Evolutionary conservation across 495 filamentous ascomycete genomes (phyloP).

Genomic region (Lasiosphaeria hispida): DNA sequence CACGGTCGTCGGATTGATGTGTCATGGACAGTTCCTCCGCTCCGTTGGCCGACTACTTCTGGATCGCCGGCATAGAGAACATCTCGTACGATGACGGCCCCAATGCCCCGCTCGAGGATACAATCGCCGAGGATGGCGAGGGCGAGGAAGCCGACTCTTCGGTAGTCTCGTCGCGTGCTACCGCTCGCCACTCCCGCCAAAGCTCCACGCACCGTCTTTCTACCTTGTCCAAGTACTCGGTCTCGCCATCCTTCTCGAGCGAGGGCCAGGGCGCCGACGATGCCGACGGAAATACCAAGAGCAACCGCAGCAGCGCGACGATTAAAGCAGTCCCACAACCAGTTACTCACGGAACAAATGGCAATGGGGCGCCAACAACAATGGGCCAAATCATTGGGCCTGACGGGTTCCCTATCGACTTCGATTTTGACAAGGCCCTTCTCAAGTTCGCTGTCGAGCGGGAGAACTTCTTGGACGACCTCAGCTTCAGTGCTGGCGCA

Average conservation of each 20-base stretch:
- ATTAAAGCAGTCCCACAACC: constrained; percentile 57
- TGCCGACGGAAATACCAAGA: constrained; percentile 60
- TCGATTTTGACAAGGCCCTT: constrained; percentile 89
- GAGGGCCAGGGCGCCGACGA: constrained; percentile 60
- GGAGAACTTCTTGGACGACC: constrained; percentile 89
- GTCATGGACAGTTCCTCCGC: constrained; percentile 62
- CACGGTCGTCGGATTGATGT: constrained; percentile 34
- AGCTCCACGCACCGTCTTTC: constrained; percentile 66
- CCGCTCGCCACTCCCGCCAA: constrained; percentile 58
- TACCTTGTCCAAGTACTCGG: constrained; percentile 61
- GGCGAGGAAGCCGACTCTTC: constrained; percentile 41
- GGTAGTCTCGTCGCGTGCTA: constrained; percentile 47
- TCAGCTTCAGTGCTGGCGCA: constrained; percentile 84
- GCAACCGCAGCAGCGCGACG: constrained; percentile 86
- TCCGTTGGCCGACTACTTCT: constrained; percentile 97
- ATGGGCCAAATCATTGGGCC: constrained; percentile 23
- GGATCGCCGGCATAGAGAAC: constrained; percentile 91
- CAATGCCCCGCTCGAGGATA: constrained; percentile 57
- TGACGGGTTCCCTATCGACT: constrained; percentile 45
- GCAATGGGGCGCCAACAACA: constrained; percentile 3
- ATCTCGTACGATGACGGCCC: constrained; percentile 55
- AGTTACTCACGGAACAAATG: constrained; percentile 15
- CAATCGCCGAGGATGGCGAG: constrained; percentile 78
- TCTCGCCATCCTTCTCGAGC: constrained; percentile 27
- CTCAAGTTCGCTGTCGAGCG: constrained; percentile 91